Conservation (phyloP, 2,329 filamentous ascomycete species). For the Endocalyx cinctus region DNA sequence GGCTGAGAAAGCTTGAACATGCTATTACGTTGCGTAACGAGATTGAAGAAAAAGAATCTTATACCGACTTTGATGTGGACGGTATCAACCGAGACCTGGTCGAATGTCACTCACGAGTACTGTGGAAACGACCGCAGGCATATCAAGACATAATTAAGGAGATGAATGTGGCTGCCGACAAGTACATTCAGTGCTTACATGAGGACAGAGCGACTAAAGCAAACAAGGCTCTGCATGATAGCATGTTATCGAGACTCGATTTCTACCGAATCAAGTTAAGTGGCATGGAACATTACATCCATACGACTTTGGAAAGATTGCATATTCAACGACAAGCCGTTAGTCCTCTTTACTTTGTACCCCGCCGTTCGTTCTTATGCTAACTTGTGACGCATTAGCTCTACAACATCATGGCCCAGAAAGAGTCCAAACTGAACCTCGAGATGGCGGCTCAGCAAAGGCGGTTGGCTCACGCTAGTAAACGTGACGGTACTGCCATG, state of each 20-base stretch:
- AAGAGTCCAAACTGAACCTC: conserved; percentile 59
- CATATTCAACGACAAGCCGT: conserved; percentile 59
- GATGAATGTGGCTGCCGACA: conserved; percentile 43
- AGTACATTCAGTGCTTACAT: conserved; percentile 31
- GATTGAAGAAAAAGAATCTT: conserved; percentile 51
- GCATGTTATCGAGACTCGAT: conserved; percentile 49
- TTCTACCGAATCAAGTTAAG: conserved; percentile 59
- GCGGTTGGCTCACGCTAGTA: conserved; percentile 54
- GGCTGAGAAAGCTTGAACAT: conserved; percentile 57
- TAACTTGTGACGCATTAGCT: conserved; percentile 35
- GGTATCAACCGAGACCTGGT: conserved; percentile 58
- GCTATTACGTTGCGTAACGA: conserved; percentile 58
- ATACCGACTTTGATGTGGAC: conserved; percentile 53
- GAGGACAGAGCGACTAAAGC: conserved; percentile 12
- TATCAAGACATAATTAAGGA: conserved; percentile 51
- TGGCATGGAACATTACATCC: conserved; percentile 59
- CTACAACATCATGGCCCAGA: conserved; percentile 63
- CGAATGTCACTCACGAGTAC: conserved; percentile 58
- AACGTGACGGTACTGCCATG: conserved; percentile 60
- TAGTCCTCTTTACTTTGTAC: conserved; percentile 22
- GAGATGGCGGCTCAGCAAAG: conserved; percentile 59
- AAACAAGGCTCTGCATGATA: conserved; percentile 38
- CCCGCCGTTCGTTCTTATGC: neutral
- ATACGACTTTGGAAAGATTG: conserved; percentile 56
- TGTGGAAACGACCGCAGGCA: conserved; percentile 60